Evolutionary conservation across 2,329 filamentous ascomycete genomes (phyloP).

Genomic region (Ophiosphaerella herpotricha): DNA sequence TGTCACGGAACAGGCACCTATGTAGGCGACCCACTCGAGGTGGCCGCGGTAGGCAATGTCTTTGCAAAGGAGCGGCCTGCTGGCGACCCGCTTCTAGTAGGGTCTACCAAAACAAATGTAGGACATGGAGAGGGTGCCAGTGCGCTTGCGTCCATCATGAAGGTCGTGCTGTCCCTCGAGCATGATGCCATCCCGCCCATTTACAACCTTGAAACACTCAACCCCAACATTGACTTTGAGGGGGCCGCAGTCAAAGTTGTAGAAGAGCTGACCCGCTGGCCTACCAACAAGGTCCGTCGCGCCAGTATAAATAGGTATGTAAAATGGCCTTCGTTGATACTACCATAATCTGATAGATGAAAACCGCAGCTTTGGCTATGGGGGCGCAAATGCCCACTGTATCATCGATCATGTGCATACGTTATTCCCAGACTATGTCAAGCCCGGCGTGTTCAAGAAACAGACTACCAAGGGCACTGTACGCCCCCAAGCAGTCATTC

Average conservation of each 20-base stretch:
- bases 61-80: constrained; percentile 5
- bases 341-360: no score
- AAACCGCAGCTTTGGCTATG: constrained; percentile 16
- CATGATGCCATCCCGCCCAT: constrained; percentile 27
- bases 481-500: no score
- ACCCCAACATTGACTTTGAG: constrained; percentile 9
- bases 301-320: constrained; percentile 8
- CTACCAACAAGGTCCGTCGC: neutral
- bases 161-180: constrained; percentile 29
- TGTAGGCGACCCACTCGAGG: constrained; percentile 33
- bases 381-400: constrained; percentile 26
- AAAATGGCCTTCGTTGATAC: no score
- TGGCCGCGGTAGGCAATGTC: constrained; percentile 11
- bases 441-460: no score
- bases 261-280: constrained; percentile 9
- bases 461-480: no score
- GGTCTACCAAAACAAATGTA: constrained; percentile 33
- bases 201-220: constrained; percentile 15
- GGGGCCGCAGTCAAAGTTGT: constrained; percentile 5
- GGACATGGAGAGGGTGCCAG: constrained; percentile 34
- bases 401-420: constrained; percentile 23
- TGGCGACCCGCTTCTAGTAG: constrained; percentile 18
- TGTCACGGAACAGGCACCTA: constrained; percentile 33
- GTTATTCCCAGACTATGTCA: no score
- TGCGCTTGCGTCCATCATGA: constrained; percentile 33